phyloP scores from a whole-genome alignment of 768 basidiomycete species.

The Mycena amicta region DNA sequence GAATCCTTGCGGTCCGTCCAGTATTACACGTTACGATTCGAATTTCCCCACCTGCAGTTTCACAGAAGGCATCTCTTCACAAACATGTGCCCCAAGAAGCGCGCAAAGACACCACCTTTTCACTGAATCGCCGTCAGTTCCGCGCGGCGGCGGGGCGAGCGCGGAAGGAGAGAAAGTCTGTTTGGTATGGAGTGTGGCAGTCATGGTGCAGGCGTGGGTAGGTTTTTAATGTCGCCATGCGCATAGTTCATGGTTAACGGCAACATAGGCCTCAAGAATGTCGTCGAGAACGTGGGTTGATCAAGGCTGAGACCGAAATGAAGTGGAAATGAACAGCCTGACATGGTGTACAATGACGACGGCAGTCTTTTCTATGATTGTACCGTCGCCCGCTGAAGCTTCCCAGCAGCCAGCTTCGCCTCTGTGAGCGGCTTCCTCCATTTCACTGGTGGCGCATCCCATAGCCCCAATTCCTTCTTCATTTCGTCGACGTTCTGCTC shows the following conservation, averaged over 20 bases:
- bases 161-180: too few relatives aligned
- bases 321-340: constrained; percentile 16
- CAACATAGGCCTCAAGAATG: too few relatives aligned
- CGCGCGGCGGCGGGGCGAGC: too few relatives aligned
- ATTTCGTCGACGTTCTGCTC: constrained; percentile 79
- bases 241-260: not conserved
- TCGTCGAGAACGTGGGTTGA: not conserved
- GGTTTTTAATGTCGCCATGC: not conserved
- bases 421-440: constrained; percentile 71
- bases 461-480: constrained; percentile 82
- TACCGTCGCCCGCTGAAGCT: not conserved
- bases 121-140: too few relatives aligned
- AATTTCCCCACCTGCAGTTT: too few relatives aligned
- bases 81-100: too few relatives aligned
- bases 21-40: too few relatives aligned
- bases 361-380: constrained; percentile 1
- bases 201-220: not conserved
- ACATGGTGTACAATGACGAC: constrained; percentile 1
- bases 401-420: constrained; percentile 53
- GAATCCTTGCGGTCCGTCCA: too few relatives aligned
- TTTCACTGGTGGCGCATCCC: constrained; percentile 75
- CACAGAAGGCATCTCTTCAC: too few relatives aligned
- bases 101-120: too few relatives aligned
- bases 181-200: too few relatives aligned
- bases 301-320: constrained; percentile 13